These are phyloP conservation scores for Kwoniella botswanensis DNA, from an alignment of 768 basidiomycete species.

Conservation along the genomic window DNA sequence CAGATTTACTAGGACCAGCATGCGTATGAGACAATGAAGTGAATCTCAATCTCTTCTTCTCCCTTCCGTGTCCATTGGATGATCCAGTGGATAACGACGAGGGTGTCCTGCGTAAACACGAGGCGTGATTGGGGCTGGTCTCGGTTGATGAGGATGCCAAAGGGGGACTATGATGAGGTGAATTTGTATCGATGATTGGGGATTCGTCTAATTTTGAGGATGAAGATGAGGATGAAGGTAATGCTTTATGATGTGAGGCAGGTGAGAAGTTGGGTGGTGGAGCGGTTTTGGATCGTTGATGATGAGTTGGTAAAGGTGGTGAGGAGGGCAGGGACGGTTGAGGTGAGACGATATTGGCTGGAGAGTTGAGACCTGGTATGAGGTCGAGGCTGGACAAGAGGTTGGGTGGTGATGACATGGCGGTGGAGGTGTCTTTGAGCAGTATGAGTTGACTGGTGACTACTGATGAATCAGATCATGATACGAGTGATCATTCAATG, in stretches of 20 bases:
- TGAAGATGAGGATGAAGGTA: not conserved
- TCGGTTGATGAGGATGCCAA: constrained; percentile 5
- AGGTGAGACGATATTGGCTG: constrained; percentile 12
- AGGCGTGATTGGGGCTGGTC: constrained; percentile 16
- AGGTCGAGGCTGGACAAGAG: constrained; percentile 17
- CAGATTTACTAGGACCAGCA: constrained; percentile 14
- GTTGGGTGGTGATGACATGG: constrained; percentile 27
- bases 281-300: constrained; percentile 25
- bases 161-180: not conserved
- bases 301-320: constrained; percentile 15
- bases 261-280: constrained; percentile 16
- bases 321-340: constrained; percentile 3
- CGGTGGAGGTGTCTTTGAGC: not conserved
- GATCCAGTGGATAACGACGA: constrained; percentile 19
- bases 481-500: not conserved
- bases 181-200: not conserved
- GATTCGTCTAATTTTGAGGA: not conserved
- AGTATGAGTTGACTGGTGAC: not conserved
- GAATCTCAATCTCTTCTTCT: constrained; percentile 25
- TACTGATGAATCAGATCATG: not conserved
- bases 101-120: constrained; percentile 16
- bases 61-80: constrained; percentile 1
- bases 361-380: constrained; percentile 24
- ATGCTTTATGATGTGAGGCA: not conserved
- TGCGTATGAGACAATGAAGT: constrained; percentile 11